These are phyloP conservation scores for Russula abietina DNA, from an alignment of 768 basidiomycete species.

Conservation along the genomic window DNA sequence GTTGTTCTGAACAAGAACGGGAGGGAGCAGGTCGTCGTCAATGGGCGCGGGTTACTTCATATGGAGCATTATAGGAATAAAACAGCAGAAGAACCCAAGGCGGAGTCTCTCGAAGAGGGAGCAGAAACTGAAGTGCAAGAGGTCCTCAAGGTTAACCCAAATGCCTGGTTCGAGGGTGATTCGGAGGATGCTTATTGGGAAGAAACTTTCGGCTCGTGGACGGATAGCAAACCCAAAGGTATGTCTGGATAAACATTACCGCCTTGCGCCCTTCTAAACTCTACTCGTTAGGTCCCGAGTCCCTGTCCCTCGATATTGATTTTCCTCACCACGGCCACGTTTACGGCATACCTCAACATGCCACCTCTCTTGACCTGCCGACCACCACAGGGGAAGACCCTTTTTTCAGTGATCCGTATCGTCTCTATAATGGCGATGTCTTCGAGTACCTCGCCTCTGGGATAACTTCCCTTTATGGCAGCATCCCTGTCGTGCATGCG, in stretches of 20 bases:
- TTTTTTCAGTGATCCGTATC: slow-evolving; percentile 83
- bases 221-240: slow-evolving; percentile 96
- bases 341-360: slow-evolving; percentile 96
- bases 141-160: slow-evolving; percentile 47
- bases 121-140: slow-evolving; percentile 46
- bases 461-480: slow-evolving; percentile 79
- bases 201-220: slow-evolving; percentile 81
- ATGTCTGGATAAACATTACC: slow-evolving; percentile 5
- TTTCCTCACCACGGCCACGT: slow-evolving; percentile 90
- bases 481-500: slow-evolving; percentile 90
- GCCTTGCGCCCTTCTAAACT: slow-evolving; percentile 1
- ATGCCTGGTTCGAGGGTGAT: slow-evolving; percentile 86
- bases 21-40: slow-evolving; percentile 80
- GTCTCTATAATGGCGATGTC: slow-evolving; percentile 92
- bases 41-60: slow-evolving; percentile 84
- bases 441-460: slow-evolving; percentile 90
- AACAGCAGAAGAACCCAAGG: slow-evolving; percentile 40
- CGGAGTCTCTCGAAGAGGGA: slow-evolving; percentile 40
- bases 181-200: slow-evolving; percentile 83
- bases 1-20: slow-evolving; percentile 68
- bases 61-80: slow-evolving; percentile 96
- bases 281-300: slow-evolving; percentile 75
- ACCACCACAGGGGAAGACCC: slow-evolving; percentile 76
- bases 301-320: slow-evolving; percentile 82
- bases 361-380: slow-evolving; percentile 82